Conservation (phyloP, 2,329 filamentous ascomycete species). For the Alternaria arbusti region DNA sequence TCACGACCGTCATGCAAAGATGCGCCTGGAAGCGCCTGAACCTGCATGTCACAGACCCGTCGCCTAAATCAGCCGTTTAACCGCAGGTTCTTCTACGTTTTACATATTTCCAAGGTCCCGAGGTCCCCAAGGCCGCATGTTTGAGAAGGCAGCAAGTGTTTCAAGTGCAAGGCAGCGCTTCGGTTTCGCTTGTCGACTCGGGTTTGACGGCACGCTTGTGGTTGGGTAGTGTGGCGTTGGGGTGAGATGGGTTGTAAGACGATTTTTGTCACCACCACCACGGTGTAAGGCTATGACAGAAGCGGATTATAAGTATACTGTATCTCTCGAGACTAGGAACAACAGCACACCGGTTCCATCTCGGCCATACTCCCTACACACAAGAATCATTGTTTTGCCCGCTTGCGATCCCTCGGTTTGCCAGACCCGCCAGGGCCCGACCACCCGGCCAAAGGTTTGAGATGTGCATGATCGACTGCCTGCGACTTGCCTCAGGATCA, state of each 20-base stretch:
- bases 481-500: constrained; percentile 7
- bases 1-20: neutral
- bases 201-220: neutral
- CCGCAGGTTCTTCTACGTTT: constrained; percentile 17
- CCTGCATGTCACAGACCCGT: neutral
- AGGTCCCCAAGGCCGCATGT: constrained; percentile 9
- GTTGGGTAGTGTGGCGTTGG: neutral
- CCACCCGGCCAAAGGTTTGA: constrained; percentile 1
- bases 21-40: neutral
- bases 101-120: neutral
- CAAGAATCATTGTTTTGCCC: constrained; percentile 1
- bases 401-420: neutral
- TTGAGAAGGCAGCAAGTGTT: constrained; percentile 2
- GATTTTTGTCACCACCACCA: neutral
- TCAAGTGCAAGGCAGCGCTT: constrained; percentile 2
- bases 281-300: neutral
- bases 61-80: constrained; percentile 5
- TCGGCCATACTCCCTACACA: neutral
- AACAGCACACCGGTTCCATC: neutral
- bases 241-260: neutral
- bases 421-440: constrained; percentile 1
- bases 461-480: constrained; percentile 7
- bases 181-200: neutral
- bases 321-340: neutral
- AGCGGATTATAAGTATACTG: neutral